These are phyloP conservation scores for Cicer pinnatifidum DNA, from an alignment of 306 rosid genomes.

Conservation along the genomic window DNA sequence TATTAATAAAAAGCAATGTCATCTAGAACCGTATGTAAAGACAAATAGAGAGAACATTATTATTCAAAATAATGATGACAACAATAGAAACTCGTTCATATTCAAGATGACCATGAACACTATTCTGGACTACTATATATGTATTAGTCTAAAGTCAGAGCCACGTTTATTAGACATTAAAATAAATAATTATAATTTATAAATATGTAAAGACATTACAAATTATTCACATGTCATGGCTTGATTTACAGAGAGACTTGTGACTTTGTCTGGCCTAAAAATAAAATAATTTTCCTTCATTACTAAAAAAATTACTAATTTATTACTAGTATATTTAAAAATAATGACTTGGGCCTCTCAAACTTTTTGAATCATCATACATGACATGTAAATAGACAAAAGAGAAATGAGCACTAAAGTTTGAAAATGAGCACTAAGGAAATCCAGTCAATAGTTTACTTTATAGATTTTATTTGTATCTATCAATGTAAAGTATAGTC, in stretches of 20 bases:
- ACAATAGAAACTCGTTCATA: slow-evolving; percentile 32
- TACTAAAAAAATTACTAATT: too few species aligned
- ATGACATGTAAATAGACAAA: background rate
- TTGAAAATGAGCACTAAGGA: too few species aligned
- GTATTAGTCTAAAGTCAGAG: background rate
- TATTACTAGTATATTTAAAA: background rate
- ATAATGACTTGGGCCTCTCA: background rate
- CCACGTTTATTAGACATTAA: background rate
- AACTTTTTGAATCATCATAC: background rate
- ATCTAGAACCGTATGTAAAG: slow-evolving; percentile 37
- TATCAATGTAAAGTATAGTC: too few species aligned
- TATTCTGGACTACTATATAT: background rate
- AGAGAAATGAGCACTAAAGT: too few species aligned
- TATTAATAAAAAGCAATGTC: slow-evolving; percentile 2
- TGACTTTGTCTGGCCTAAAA: too few species aligned
- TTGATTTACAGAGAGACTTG: too few species aligned
- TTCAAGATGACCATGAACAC: slow-evolving; percentile 7
- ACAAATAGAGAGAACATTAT: slow-evolving; percentile 21
- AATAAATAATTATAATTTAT: background rate
- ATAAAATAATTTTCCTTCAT: too few species aligned
- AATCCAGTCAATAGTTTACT: too few species aligned
- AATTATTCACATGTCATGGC: background rate
- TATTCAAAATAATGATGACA: slow-evolving; percentile 36
- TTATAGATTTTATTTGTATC: too few species aligned
- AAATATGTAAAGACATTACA: background rate